phyloP scores from a whole-genome alignment of 352 stramenopile genomes.

The Pythium sukuiense region DNA sequence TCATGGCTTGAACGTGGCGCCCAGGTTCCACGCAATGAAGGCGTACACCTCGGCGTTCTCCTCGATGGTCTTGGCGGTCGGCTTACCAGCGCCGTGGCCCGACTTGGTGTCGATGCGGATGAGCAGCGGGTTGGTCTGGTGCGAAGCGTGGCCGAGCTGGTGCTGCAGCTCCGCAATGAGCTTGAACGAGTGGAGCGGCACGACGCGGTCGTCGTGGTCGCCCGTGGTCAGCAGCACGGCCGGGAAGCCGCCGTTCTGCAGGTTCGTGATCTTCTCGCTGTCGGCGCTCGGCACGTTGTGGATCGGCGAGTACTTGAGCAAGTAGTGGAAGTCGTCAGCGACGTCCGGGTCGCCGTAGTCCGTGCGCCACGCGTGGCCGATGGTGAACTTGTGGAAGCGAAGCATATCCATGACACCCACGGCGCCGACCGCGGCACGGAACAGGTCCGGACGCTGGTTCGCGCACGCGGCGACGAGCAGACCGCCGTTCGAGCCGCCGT shows the following conservation, averaged over 20 bases:
- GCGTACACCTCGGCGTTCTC: slow-evolving; percentile 85
- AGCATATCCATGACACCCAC: slow-evolving; percentile 97
- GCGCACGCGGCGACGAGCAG: slow-evolving; percentile 91
- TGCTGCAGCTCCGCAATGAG: slow-evolving; percentile 87
- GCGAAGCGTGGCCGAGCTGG: slow-evolving; percentile 48
- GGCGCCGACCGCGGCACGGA: slow-evolving; percentile 89
- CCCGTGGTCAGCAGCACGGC: slow-evolving; percentile 85
- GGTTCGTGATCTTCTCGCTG: slow-evolving; percentile 47
- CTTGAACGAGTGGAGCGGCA: slow-evolving; percentile 91
- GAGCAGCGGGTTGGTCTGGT: slow-evolving; percentile 82
- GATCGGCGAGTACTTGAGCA: slow-evolving; percentile 86
- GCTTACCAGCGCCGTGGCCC: slow-evolving; percentile 88
- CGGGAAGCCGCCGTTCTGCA: slow-evolving; percentile 66
- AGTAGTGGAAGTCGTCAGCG: slow-evolving; percentile 77
- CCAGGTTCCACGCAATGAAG: slow-evolving; percentile 81
- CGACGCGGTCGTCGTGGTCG: slow-evolving; percentile 90
- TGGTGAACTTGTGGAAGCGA: slow-evolving; percentile 94
- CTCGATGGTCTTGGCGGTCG: slow-evolving; percentile 87
- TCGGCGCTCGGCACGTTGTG: slow-evolving; percentile 82
- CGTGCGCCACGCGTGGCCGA: slow-evolving; percentile 88
- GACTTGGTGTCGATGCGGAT: slow-evolving; percentile 91
- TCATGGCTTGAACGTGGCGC: slow-evolving; percentile 46
- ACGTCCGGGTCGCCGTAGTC: slow-evolving; percentile 87
- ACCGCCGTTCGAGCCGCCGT: slow-evolving; percentile 94
- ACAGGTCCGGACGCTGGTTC: slow-evolving; percentile 91